Percentiles rank a stretch among this genome's conserved stretches.
Evolutionary conservation across 331 rosid species (phyloP).

Genomic region (Spiraea crenata): DNA sequence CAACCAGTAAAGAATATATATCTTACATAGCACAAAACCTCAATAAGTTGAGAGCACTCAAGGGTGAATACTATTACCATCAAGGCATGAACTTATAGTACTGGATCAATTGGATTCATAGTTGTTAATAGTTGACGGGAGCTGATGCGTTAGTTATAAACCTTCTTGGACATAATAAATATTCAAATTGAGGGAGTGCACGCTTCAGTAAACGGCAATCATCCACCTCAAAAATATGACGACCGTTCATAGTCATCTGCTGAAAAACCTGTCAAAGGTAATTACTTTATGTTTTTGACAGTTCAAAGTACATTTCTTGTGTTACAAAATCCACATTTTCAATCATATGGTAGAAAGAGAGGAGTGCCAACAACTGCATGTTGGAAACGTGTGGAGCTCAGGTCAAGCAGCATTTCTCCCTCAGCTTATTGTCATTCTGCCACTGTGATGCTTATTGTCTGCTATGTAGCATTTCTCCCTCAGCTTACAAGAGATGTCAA

Average conservation of each 20-base stretch:
- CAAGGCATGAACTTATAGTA: not conserved
- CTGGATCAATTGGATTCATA: no score
- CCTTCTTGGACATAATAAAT: conserved; percentile 17
- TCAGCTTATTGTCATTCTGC: conserved; percentile 21
- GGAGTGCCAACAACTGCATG: conserved; percentile 69
- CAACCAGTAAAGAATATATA: not conserved
- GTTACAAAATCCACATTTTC: conserved; percentile 1
- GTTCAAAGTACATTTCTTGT: conserved; percentile 5
- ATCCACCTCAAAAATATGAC: conserved; percentile 7
- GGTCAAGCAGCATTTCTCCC: no score
- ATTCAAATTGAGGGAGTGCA: not conserved
- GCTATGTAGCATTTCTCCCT: conserved; percentile 72
- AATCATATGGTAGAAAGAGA: conserved; percentile 58
- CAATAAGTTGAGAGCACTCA: not conserved
- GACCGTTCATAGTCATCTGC: conserved; percentile 63
- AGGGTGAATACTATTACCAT: not conserved
- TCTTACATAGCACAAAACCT: not conserved
- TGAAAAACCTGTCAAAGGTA: conserved; percentile 54
- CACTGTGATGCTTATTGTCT: conserved; percentile 27
- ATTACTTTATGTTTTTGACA: conserved; percentile 17
- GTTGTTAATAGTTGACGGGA: no score
- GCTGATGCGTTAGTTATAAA: not conserved
- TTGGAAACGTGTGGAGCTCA: conserved; percentile 84
- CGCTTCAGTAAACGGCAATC: not conserved
- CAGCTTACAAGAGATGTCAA: conserved; percentile 78